Evolutionary conservation across 2,329 filamentous ascomycete species (phyloP).

Genomic region (Botrytis pseudocinerea): DNA sequence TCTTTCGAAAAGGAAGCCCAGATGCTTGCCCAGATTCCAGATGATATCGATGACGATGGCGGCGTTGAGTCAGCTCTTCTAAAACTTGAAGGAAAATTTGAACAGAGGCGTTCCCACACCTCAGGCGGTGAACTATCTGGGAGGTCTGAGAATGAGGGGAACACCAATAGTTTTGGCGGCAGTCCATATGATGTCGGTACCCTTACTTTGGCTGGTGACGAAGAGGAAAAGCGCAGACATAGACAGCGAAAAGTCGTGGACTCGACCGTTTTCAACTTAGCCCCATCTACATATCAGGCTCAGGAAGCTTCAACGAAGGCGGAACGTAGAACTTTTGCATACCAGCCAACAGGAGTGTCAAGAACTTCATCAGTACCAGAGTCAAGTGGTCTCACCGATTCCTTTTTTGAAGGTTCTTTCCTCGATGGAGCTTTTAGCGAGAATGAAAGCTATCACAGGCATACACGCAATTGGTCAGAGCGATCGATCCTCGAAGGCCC

Average conservation of each 20-base stretch:
- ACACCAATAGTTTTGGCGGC: conserved; percentile 37
- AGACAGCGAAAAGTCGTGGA: conserved; percentile 50
- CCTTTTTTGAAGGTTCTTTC: conserved; percentile 75
- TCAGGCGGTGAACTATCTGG: conserved; percentile 28
- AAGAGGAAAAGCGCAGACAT: conserved; percentile 51
- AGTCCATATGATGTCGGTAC: conserved; percentile 33
- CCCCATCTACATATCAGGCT: conserved; percentile 32
- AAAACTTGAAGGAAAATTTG: conserved; percentile 87
- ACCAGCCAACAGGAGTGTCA: conserved; percentile 35
- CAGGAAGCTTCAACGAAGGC: conserved; percentile 27
- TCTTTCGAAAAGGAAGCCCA: conserved; percentile 90
- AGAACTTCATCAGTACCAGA: conserved; percentile 44
- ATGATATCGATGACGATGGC: conserved; percentile 75
- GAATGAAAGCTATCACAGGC: conserved; percentile 46
- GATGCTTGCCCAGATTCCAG: conserved; percentile 82
- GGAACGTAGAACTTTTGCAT: conserved; percentile 37
- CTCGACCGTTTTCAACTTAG: conserved; percentile 42
- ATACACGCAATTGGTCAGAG: conserved; percentile 53
- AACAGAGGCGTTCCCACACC: conserved; percentile 49
- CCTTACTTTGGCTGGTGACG: conserved; percentile 29
- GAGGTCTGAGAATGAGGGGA: conserved; percentile 21
- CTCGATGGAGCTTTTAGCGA: conserved; percentile 66
- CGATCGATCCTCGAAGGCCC: conserved; percentile 55
- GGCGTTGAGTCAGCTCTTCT: conserved; percentile 89
- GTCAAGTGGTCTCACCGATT: conserved; percentile 66